phyloP scores from a whole-genome alignment of 495 filamentous ascomycete genomes.

The Friedmanniomyces endolithicus region DNA sequence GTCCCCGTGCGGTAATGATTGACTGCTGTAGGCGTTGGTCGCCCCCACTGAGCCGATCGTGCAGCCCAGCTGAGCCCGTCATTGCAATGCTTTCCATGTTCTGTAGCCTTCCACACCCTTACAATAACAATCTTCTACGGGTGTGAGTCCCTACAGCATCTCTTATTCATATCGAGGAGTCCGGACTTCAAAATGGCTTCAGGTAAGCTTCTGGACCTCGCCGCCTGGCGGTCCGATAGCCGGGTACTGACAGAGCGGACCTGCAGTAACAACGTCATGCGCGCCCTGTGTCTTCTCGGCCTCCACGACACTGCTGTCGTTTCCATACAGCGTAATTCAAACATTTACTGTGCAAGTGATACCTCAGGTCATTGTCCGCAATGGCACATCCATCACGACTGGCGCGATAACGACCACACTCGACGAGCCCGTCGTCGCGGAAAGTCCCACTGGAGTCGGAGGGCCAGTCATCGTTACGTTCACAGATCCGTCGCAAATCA shows the following conservation, averaged over 20 bases:
- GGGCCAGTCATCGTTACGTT: neutral
- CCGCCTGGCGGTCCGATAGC: neutral
- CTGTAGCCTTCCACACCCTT: neutral
- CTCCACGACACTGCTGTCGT: neutral
- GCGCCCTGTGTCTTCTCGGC: neutral
- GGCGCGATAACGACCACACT: neutral
- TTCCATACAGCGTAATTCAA: neutral
- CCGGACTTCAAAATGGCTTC: neutral
- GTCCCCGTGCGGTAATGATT: no score
- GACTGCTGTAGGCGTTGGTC: no score
- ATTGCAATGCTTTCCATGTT: no score
- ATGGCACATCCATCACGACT: neutral
- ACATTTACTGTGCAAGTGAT: neutral
- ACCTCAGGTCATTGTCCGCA: neutral
- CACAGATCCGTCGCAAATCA: neutral
- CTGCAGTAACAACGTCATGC: neutral
- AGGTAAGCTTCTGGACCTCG: neutral
- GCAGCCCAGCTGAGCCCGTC: no score
- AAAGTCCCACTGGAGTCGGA: neutral
- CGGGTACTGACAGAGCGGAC: neutral
- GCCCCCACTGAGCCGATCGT: no score
- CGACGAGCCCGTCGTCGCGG: neutral
- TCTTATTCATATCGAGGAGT: neutral
- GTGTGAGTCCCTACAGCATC: neutral
- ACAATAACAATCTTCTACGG: neutral